Base-by-base conservation (phyloP, 345 rosid genomes). In the Lepidium sativum region DNA sequence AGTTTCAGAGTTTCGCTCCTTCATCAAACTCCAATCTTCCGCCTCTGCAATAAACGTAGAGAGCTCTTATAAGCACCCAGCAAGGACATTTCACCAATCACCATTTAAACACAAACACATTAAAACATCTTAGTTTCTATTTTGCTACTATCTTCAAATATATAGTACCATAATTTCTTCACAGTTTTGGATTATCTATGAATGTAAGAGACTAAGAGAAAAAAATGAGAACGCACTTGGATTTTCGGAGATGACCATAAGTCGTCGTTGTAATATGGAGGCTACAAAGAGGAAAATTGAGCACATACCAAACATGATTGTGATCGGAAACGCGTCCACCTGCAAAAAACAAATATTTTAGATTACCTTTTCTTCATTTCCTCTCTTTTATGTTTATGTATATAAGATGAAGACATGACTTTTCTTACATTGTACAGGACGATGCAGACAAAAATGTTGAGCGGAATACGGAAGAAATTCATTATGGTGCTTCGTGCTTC, bases 401-500 rank as follows among this genome's bases (percentile, higher is more conserved):
- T 34, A 27, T 42, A 48, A 6, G 53, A 49, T 13, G 45, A 20
- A 40, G 51, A 48, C 9, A 14, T 11, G 60, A 10, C 9, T 33
- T n/a, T 53, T 78, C 89, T 40, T 73, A 89, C 98, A 68, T 89
- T 92, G 81, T 92, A 89, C 68, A 92, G 70, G 63, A 92, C 92
- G 5, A 92, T 65, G 56, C 97, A 92, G 56, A 92, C 98, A 65
- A 89, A 92, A 48, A 92, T 79, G 61, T 86, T 92, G 77, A 92
- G 94, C 65, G 98, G 98, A 67, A 92, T 78, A 69, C 98, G 89
- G 82, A 89, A 92, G 76, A 89, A 92, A 74, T 92, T 92, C 98
- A 92, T 92, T 72, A 89, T 92, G 74, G 98, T 92, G 84, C 97
- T 89, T 67, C 98, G 78, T 72, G 98, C 94, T 75, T 92, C 98